Conservation (phyloP, 1,284 basidiomycete species). For the Ustilago lituana region DNA sequence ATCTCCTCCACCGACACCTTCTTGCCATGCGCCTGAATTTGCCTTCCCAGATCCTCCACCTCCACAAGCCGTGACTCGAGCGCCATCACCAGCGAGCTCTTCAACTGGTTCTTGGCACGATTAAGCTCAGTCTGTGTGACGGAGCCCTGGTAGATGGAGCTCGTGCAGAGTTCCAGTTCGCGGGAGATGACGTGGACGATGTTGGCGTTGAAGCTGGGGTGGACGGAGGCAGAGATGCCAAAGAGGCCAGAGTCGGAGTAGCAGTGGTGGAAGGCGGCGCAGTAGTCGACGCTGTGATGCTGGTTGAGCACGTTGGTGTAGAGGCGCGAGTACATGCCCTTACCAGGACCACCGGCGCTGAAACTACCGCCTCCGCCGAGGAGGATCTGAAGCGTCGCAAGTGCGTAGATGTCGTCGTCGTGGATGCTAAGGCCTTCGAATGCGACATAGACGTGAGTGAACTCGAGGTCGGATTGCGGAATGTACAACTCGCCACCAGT, state of each 20-base stretch:
- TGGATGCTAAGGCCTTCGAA: constrained; percentile 93
- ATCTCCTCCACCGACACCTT: constrained; percentile 90
- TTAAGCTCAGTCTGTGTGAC: constrained; percentile 78
- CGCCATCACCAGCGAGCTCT: constrained; percentile 93
- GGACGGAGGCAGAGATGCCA: constrained; percentile 89
- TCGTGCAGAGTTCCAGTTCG: constrained; percentile 72
- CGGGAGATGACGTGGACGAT: constrained; percentile 86
- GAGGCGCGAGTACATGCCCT: constrained; percentile 97
- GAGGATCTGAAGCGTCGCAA: constrained; percentile 93
- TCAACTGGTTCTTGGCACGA: constrained; percentile 95
- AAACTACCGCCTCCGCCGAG: constrained; percentile 95
- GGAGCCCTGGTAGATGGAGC: constrained; percentile 58
- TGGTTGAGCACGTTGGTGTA: constrained; percentile 98
- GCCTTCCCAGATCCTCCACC: constrained; percentile 70
- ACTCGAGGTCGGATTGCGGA: constrained; percentile 74
- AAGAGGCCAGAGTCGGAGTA: constrained; percentile 95
- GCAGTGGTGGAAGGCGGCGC: constrained; percentile 97
- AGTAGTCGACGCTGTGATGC: constrained; percentile 92
- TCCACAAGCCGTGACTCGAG: constrained; percentile 89
- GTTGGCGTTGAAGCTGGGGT: constrained; percentile 75
- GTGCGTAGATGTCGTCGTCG: constrained; percentile 91
- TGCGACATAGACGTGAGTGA: constrained; percentile 91
- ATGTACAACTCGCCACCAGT: constrained; percentile 84
- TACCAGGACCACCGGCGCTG: constrained; percentile 94
- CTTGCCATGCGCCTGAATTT: constrained; percentile 90